Evolutionary conservation across 2,329 filamentous ascomycete species (phyloP), one percentile per base, ranked within the genome.

Genomic region (Exutisphaerella laricina): DNA sequence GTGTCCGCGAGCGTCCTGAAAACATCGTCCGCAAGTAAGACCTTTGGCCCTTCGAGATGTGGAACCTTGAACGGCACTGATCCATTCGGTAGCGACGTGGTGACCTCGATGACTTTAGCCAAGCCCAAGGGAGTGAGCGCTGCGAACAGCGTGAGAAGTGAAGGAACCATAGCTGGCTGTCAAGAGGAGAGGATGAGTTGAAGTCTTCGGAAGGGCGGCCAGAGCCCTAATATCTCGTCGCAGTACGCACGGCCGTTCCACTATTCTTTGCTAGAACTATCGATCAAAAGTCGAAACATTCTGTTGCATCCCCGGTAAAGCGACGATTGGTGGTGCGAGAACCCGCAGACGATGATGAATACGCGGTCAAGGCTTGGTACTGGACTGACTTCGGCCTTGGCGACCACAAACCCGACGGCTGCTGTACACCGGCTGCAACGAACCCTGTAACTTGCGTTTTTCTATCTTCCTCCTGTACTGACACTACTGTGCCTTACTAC

Each of bases 401-500:
- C n/a, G n/a, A n/a, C n/a, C n/a, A n/a, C n/a, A n/a, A n/a, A n/a
- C n/a, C n/a, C n/a, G n/a, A n/a, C n/a, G n/a, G n/a, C n/a, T n/a
- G n/a, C n/a, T n/a, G n/a, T n/a, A n/a, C n/a, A n/a, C n/a, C n/a
- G n/a, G n/a, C n/a, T n/a, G n/a, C n/a, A n/a, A n/a, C n/a, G n/a
- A n/a, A n/a, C n/a, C n/a, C n/a, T n/a, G n/a, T n/a, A n/a, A n/a
- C n/a, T n/a, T n/a, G n/a, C n/a, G n/a, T n/a, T n/a, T n/a, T n/a
- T n/a, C n/a, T n/a, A 54, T 25, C 51, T 49, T 5, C 48, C 53
- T 31, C 49, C 38, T 13, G 17, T 30, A 38, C 52, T 48, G 10
- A 41, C 21, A 37, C 50, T 51, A 9, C 43, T 48, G n/a, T 41
- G 33, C 28, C 50, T 48, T 9, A 54, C 46, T 14, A 66, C 56